Evolutionary conservation across 768 basidiomycete species (phyloP).

Genomic region (Hericium rajendrae): DNA sequence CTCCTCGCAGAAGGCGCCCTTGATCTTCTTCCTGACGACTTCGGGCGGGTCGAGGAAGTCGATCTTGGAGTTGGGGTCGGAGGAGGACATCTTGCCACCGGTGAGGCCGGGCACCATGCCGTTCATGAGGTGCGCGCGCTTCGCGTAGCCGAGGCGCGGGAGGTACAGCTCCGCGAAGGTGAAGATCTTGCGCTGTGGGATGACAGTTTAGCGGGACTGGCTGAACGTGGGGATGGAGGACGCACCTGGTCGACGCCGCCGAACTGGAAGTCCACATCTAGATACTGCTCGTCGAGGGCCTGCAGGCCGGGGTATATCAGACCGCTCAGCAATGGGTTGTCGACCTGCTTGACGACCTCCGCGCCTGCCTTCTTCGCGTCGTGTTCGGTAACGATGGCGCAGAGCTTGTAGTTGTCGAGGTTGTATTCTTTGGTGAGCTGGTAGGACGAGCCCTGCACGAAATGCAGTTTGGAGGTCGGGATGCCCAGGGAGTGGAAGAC

Average conservation of each 20-base stretch:
- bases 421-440: conserved; percentile 89
- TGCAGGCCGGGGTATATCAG: conserved; percentile 94
- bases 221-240: conserved; percentile 2
- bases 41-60: conserved; percentile 91
- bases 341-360: conserved; percentile 97
- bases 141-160: conserved; percentile 83
- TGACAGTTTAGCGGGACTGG: background rate
- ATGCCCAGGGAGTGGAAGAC: conserved; percentile 88
- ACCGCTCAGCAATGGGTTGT: conserved; percentile 83
- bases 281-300: conserved; percentile 95
- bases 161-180: conserved; percentile 96
- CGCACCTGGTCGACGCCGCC: conserved; percentile 93
- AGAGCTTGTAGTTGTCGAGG: conserved; percentile 88
- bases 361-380: conserved; percentile 98
- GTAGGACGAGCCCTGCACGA: conserved; percentile 88
- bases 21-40: conserved; percentile 80
- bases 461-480: conserved; percentile 71
- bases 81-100: conserved; percentile 97
- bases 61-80: conserved; percentile 96
- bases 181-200: conserved; percentile 85
- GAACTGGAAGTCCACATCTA: conserved; percentile 94
- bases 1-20: conserved; percentile 88
- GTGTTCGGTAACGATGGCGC: conserved; percentile 87
- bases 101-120: conserved; percentile 91
- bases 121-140: conserved; percentile 98